Conservation (phyloP, 352 stramenopile genomes). For the Pythium brachiatum region DNA sequence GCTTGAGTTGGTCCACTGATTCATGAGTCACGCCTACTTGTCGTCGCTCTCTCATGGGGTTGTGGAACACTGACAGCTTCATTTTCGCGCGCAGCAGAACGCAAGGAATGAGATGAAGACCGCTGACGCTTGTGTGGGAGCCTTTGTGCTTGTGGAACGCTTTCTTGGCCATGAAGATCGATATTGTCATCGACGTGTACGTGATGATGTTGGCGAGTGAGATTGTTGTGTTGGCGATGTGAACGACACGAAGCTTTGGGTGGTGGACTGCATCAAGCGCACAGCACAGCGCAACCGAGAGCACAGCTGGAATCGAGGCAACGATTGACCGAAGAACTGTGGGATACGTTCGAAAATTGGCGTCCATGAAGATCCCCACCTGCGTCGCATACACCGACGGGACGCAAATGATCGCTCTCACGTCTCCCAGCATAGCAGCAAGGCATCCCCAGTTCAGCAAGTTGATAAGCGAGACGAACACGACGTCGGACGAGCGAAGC, state of each 20-base stretch:
- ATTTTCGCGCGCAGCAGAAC: slow-evolving; percentile 26
- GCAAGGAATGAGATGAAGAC: slow-evolving; percentile 26
- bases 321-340: slow-evolving; percentile 25
- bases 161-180: slow-evolving; percentile 30
- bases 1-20: too few relatives aligned
- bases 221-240: slow-evolving; percentile 8
- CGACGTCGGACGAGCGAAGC: slow-evolving; percentile 25
- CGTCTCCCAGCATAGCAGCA: slow-evolving; percentile 24
- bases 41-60: background rate
- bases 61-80: background rate
- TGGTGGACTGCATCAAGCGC: slow-evolving; percentile 22
- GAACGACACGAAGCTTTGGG: slow-evolving; percentile 2
- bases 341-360: slow-evolving; percentile 30
- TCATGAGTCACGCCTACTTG: too few relatives aligned
- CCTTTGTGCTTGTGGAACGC: slow-evolving; percentile 13
- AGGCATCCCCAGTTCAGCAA: slow-evolving; percentile 29
- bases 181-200: slow-evolving; percentile 27
- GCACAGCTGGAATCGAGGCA: slow-evolving; percentile 27
- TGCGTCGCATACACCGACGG: slow-evolving; percentile 27
- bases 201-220: slow-evolving; percentile 26
- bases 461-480: slow-evolving; percentile 35
- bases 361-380: slow-evolving; percentile 29
- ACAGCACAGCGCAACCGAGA: slow-evolving; percentile 24
- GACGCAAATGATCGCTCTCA: slow-evolving; percentile 22
- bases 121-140: slow-evolving; percentile 1